Percentiles rank a stretch among this genome's conserved stretches.
Conservation (phyloP, 306 rosid genomes). For the Sicyos edulis region DNA sequence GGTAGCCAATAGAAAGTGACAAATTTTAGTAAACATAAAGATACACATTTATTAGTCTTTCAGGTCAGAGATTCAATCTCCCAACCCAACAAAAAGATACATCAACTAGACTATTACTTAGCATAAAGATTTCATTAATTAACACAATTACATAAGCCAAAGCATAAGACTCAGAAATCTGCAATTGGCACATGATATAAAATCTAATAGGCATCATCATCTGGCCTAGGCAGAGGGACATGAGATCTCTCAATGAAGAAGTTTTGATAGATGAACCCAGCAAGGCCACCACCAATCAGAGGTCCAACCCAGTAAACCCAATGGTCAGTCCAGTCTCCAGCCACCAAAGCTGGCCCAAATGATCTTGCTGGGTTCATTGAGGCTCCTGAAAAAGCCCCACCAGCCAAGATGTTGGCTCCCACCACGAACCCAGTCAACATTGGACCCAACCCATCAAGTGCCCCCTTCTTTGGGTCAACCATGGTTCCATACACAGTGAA, state of each 20-base stretch:
- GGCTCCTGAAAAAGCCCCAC: constrained; percentile 69
- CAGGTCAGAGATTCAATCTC: too few relatives aligned
- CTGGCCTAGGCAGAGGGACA: constrained; percentile 34
- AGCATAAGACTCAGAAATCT: neutral
- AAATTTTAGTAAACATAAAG: neutral
- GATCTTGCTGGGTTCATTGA: constrained; percentile 92
- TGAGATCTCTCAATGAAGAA: constrained; percentile 60
- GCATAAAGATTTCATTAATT: too few relatives aligned
- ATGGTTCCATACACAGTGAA: constrained; percentile 73
- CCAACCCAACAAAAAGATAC: neutral
- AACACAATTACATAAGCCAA: neutral
- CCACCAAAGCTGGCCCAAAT: constrained; percentile 82
- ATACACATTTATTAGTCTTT: neutral
- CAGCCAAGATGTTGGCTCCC: constrained; percentile 80
- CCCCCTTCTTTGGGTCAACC: constrained; percentile 78
- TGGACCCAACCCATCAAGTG: constrained; percentile 67
- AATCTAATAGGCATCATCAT: constrained; percentile 27
- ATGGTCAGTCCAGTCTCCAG: constrained; percentile 73
- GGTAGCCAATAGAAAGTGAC: neutral
- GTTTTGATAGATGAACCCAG: constrained; percentile 62
- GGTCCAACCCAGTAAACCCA: constrained; percentile 98
- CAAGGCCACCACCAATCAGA: constrained; percentile 81
- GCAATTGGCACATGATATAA: neutral
- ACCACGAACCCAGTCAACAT: constrained; percentile 64
- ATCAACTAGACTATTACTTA: neutral